Base-by-base conservation (phyloP, 495 filamentous ascomycete genomes). In the Schizothecium vesticola region DNA sequence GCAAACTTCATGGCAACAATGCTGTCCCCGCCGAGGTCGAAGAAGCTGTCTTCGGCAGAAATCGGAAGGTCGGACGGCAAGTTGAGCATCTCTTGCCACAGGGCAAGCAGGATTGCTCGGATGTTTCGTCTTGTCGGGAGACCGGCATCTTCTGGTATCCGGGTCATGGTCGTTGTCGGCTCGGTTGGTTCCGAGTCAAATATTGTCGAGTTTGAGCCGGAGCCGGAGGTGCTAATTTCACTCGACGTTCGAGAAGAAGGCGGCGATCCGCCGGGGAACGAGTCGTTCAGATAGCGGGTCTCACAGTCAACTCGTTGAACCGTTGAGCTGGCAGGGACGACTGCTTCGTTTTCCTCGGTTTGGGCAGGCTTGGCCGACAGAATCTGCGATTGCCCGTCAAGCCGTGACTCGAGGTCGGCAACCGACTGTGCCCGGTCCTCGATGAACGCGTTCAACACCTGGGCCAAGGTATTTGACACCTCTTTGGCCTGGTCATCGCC, bases 1-100 rank as follows among this genome's bases (percentile, higher is more conserved):
- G 84, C 87, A 67, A 89, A 81, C 71, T 84, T 85, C 80, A 91
- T 89, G 0, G 87, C 88, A n/a, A 83, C 82, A 36, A 91, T 88
- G 6, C 70, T 72, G 69, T 91, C 89, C 26, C 88, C 89, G 29
- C 89, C 88, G 13, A 89, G 77, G n/a, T 78, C 80, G 56, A 89
- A 77, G 75, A 91, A 91, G 61, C 80, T 85, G 70, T 86, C 80
- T 8, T 84, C 71, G 19, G 80, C 60, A 12, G 77, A 72, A 57
- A 89, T 82, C 16, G 69, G 68, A 11, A 65, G 71, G 9, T 62
- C 67, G 26, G 65, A 13, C 16, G 63, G 65, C 11, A 72, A 56
- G 29, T 74, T 64, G 63, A 74, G 70, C 66, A 74, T 58, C 57
- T 61, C 31, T 21, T 64, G 69, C 76, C 75, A 78, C n/a, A 77